Evolutionary conservation across 1,139 yeast genomes (phyloP).

Genomic region (Suhomyces terraborum): DNA sequence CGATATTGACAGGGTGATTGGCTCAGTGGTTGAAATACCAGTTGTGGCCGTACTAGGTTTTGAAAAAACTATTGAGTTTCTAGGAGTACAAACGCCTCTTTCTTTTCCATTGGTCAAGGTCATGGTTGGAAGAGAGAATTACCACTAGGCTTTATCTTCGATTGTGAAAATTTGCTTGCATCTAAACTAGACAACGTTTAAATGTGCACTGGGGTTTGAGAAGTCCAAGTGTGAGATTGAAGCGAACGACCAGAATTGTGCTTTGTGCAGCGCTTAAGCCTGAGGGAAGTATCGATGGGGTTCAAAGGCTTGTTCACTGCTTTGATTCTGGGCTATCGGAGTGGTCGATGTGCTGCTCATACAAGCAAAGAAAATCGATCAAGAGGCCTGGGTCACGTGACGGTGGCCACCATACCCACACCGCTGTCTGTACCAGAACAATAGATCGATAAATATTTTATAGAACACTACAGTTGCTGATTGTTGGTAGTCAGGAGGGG

Average conservation of each 20-base stretch:
- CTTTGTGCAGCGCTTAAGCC: not conserved
- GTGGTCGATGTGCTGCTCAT: not conserved
- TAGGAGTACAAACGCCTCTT: slow-evolving; percentile 5
- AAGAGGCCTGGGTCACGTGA: not conserved
- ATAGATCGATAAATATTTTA: not conserved
- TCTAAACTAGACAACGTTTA: not conserved
- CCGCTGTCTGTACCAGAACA: not conserved
- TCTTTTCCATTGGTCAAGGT: slow-evolving; percentile 9
- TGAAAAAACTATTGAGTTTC: slow-evolving; percentile 12
- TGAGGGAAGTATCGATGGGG: not conserved
- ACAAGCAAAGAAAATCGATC: not conserved
- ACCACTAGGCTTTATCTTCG: slow-evolving; percentile 1
- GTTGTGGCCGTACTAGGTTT: slow-evolving; percentile 19
- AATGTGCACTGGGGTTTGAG: not conserved
- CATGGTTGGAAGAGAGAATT: slow-evolving; percentile 2
- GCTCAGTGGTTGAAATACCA: slow-evolving; percentile 20
- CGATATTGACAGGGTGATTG: slow-evolving; percentile 20
- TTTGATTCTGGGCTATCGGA: not conserved
- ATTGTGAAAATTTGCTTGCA: slow-evolving; percentile 1
- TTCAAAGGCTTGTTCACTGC: not conserved
- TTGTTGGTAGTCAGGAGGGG: slow-evolving; percentile 1
- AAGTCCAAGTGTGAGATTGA: not conserved
- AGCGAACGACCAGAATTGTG: not conserved
- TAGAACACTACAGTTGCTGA: not conserved
- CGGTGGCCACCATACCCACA: not conserved